phyloP scores from a whole-genome alignment of 805 yeast genomes.

The Wickerhamomyces hampshirensis region DNA sequence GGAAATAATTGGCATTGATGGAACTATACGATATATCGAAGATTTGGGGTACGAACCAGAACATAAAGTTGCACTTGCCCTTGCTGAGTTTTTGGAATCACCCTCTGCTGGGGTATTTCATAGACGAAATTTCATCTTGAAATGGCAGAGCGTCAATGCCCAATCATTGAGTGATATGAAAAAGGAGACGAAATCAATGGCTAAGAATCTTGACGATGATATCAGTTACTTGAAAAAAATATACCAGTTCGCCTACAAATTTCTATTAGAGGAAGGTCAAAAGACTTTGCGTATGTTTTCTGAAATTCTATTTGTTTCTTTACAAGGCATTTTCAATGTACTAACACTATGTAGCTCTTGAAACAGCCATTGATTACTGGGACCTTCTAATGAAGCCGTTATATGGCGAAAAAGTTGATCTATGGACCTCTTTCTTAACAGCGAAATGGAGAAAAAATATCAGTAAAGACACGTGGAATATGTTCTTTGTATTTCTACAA shows the following conservation, averaged over 20 bases:
- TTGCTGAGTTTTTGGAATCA: slow-evolving; percentile 65
- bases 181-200: slow-evolving; percentile 29
- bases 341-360: slow-evolving; percentile 28
- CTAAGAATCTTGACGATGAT: slow-evolving; percentile 30
- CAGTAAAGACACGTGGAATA: slow-evolving; percentile 78
- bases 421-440: slow-evolving; percentile 57
- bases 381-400: slow-evolving; percentile 44
- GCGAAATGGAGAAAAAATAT: slow-evolving; percentile 42
- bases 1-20: slow-evolving; percentile 63
- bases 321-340: background rate
- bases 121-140: slow-evolving; percentile 42
- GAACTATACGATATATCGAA: slow-evolving; percentile 61
- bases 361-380: slow-evolving; percentile 77
- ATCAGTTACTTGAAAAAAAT: slow-evolving; percentile 45
- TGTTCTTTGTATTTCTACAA: slow-evolving; percentile 64
- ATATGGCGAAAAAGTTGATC: slow-evolving; percentile 32
- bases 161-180: slow-evolving; percentile 45
- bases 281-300: slow-evolving; percentile 37
- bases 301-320: background rate
- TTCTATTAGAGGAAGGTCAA: slow-evolving; percentile 56
- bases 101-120: slow-evolving; percentile 63
- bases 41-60: slow-evolving; percentile 73
- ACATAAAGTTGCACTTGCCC: slow-evolving; percentile 61
- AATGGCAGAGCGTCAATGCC: slow-evolving; percentile 44
- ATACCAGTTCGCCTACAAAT: slow-evolving; percentile 68